These are phyloP conservation scores for Yamadazyma akitaensis DNA, from an alignment of 805 yeast genomes.

Conservation along the genomic window DNA sequence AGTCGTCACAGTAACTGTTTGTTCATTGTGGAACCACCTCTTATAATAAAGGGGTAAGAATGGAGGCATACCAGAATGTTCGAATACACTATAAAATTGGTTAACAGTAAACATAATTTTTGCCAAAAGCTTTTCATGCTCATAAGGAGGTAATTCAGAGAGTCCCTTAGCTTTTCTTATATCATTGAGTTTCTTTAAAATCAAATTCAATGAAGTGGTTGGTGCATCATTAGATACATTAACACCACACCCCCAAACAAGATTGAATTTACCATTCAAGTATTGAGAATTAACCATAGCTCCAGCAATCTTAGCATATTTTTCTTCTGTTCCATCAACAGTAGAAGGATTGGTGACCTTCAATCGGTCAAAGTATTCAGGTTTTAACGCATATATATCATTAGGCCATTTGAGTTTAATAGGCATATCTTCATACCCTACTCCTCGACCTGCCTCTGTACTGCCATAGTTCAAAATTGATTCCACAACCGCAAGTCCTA, in stretches of 20 bases:
- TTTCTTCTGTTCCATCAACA: conserved; percentile 55
- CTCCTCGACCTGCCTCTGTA: conserved; percentile 30
- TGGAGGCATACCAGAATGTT: conserved; percentile 60
- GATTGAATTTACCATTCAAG: conserved; percentile 53
- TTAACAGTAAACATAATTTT: conserved; percentile 64
- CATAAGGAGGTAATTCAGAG: conserved; percentile 43
- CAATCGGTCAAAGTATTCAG: conserved; percentile 44
- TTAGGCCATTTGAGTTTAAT: conserved; percentile 94
- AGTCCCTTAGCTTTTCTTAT: conserved; percentile 43
- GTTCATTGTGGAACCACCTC: conserved; percentile 82
- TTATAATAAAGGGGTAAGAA: conserved; percentile 70
- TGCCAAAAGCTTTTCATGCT: conserved; percentile 59
- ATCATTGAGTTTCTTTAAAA: conserved; percentile 59
- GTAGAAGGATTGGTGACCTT: conserved; percentile 28
- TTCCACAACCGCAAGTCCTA: conserved; percentile 78
- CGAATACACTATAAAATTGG: conserved; percentile 55
- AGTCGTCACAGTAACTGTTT: conserved; percentile 59
- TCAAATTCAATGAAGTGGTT: conserved; percentile 78
- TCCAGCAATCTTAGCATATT: conserved; percentile 78
- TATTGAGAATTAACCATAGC: conserved; percentile 77
- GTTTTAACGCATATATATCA: conserved; percentile 75
- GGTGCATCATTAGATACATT: conserved; percentile 86
- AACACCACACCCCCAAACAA: conserved; percentile 84
- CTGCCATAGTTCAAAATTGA: conserved; percentile 62
- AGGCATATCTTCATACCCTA: conserved; percentile 73